These are phyloP conservation scores for Trichosporon coremiiforme DNA, from an alignment of 1,284 basidiomycete species.

Conservation along the genomic window DNA sequence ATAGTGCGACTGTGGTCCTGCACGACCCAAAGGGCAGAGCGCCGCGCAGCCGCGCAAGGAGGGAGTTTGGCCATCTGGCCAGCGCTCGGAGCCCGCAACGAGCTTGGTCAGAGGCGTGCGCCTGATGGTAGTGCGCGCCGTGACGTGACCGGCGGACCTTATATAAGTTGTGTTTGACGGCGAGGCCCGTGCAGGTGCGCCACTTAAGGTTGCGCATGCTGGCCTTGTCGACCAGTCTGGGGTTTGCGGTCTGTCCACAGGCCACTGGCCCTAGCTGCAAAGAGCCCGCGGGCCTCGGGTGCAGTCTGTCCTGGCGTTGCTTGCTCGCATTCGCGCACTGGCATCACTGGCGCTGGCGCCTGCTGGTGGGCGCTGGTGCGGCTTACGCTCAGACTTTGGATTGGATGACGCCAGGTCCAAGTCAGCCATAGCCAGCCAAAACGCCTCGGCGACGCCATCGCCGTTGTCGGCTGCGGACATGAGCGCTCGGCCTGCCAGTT, in stretches of 20 bases:
- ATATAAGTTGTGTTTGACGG: constrained; percentile 10
- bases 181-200: constrained; percentile 10
- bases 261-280: background rate
- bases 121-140: background rate
- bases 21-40: background rate
- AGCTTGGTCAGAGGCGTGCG: background rate
- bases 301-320: background rate
- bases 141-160: constrained; percentile 13
- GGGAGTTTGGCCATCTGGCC: too few species aligned
- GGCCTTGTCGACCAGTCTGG: background rate
- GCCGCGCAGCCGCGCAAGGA: too few species aligned
- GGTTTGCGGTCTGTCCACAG: background rate
- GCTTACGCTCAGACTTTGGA: constrained; percentile 9
- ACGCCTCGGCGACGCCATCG: constrained; percentile 14
- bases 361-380: background rate
- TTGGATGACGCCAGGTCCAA: constrained; percentile 7
- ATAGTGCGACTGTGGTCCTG: background rate
- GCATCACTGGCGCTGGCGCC: background rate
- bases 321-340: constrained; percentile 1
- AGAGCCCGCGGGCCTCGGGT: background rate
- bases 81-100: too few species aligned
- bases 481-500: constrained; percentile 10
- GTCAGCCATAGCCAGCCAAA: constrained; percentile 15
- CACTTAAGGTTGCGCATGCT: background rate
- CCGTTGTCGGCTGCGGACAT: background rate